Base-by-base conservation (phyloP, 2,329 filamentous ascomycete species). In the Fusarium xyrophilum region DNA sequence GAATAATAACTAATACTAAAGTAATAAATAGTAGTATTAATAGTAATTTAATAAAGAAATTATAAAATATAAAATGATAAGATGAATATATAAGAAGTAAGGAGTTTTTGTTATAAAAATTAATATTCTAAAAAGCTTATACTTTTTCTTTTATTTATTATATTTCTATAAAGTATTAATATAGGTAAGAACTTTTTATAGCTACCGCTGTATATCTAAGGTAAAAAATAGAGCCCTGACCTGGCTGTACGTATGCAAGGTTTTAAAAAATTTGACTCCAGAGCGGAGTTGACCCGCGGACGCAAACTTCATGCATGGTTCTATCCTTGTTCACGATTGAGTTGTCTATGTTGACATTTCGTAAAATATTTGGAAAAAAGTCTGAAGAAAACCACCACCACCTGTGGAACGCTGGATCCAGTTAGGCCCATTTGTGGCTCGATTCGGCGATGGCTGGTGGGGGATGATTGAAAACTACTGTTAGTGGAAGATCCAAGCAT, bases 261-360 rank as follows among this genome's bases (percentile, higher is more conserved):
- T 39, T 68, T 65, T 35, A 32, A 44, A 50, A 42, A 47, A 32
- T 47, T 56, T 32, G 58, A 58, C 32, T 50, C 48, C 55, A 56
- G 38, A 67, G 68, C 62, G 63, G 66, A 70, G 51, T 64, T 23
- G 39, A 40, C 23, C 54, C 63, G 50, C 48, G 43, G 15, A 52
- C 42, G 32, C 30, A 58, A 60, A 71, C 52, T 67, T 46, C 60
- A 28, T 51, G 38, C 69, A 72, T 66, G 69, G 63, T 50, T 59
- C 19, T 58, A 73, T 65, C 68, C 66, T 54, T 53, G 70, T 63
- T 67, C 67, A 42, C 36, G 52, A 44, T 46, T 68, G 48, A 53
- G 23, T 44, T 46, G 48, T 58, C 43, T 35, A 32, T 35, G 33
- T 28, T 27, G 33, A 61, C 47, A 42, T 55, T 68, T 60, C 59